Conservation (phyloP, 495 filamentous ascomycete species). For the Trichoderma gamsii region DNA sequence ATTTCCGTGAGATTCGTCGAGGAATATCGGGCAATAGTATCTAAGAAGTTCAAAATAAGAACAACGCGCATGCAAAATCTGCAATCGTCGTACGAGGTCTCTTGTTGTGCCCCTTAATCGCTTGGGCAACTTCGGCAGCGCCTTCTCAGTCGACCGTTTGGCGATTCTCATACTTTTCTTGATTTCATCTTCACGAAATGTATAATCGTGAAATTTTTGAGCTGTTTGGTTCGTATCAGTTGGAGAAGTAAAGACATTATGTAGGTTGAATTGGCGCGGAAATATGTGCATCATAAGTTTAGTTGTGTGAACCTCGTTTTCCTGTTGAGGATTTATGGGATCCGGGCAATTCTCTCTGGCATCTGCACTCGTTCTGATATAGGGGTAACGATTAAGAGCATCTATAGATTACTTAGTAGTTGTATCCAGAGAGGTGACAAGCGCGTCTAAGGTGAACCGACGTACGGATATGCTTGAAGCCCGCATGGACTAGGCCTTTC, state of each 20-base stretch:
- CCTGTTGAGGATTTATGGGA: neutral
- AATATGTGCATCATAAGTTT: slow-evolving; percentile 91
- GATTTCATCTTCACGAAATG: slow-evolving; percentile 79
- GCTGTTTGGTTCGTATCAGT: slow-evolving; percentile 58
- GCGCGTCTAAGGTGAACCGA: slow-evolving; percentile 14
- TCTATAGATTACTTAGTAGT: slow-evolving; percentile 46
- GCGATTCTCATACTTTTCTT: slow-evolving; percentile 22
- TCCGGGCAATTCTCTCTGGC: neutral
- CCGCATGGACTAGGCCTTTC: slow-evolving; percentile 61
- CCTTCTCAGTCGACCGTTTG: slow-evolving; percentile 1
- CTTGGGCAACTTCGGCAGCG: slow-evolving; percentile 56
- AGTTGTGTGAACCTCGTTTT: slow-evolving; percentile 49
- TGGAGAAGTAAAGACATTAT: slow-evolving; percentile 79
- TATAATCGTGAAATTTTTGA: slow-evolving; percentile 74
- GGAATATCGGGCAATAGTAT: slow-evolving; percentile 65
- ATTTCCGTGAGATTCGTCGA: slow-evolving; percentile 12
- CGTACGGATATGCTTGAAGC: slow-evolving; percentile 76
- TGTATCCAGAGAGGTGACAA: neutral
- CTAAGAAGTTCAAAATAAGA: slow-evolving; percentile 68
- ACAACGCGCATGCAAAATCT: slow-evolving; percentile 64
- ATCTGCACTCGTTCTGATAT: slow-evolving; percentile 22
- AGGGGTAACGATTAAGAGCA: slow-evolving; percentile 70
- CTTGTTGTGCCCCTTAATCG: slow-evolving; percentile 59
- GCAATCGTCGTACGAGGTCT: slow-evolving; percentile 60
- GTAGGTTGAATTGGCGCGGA: slow-evolving; percentile 79